Conservation (phyloP, 805 yeast species). For the Maudiozyma serrabonitensis region DNA sequence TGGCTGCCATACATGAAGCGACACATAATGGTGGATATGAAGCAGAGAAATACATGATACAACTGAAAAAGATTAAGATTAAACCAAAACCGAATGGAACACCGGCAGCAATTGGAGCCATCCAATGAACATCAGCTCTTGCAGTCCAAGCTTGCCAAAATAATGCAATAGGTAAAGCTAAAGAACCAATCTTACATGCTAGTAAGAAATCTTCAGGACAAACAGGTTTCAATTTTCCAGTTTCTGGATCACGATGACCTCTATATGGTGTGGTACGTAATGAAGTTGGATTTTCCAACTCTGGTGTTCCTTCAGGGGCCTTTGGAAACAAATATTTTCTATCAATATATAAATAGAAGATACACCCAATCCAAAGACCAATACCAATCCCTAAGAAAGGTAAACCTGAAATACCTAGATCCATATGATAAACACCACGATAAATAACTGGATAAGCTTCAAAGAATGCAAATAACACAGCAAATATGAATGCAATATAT, state of each 20-base stretch:
- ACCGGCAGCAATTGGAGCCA: slow-evolving; percentile 68
- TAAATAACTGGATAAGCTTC: slow-evolving; percentile 73
- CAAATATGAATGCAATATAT: slow-evolving; percentile 66
- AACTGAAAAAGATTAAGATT: slow-evolving; percentile 60
- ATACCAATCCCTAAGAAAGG: slow-evolving; percentile 65
- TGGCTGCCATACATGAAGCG: slow-evolving; percentile 87
- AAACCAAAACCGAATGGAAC: slow-evolving; percentile 70
- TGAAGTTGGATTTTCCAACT: slow-evolving; percentile 31
- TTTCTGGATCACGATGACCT: slow-evolving; percentile 36
- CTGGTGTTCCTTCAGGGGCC: slow-evolving; percentile 49
- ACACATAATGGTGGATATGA: slow-evolving; percentile 66
- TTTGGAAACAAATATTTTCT: slow-evolving; percentile 41
- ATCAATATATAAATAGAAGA: slow-evolving; percentile 42
- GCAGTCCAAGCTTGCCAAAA: slow-evolving; percentile 84
- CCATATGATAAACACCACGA: slow-evolving; percentile 53
- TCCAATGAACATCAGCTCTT: slow-evolving; percentile 54
- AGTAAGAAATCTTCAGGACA: slow-evolving; percentile 54
- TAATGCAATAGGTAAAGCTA: slow-evolving; percentile 54
- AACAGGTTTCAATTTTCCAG: slow-evolving; percentile 46
- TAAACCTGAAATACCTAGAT: slow-evolving; percentile 52
- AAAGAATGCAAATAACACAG: slow-evolving; percentile 69
- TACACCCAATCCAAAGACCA: slow-evolving; percentile 51
- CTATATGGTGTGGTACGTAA: slow-evolving; percentile 26
- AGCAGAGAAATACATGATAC: slow-evolving; percentile 58
- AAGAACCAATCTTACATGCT: slow-evolving; percentile 57